phyloP scores from a whole-genome alignment of 345 rosid species.

The Garcia nutans region DNA sequence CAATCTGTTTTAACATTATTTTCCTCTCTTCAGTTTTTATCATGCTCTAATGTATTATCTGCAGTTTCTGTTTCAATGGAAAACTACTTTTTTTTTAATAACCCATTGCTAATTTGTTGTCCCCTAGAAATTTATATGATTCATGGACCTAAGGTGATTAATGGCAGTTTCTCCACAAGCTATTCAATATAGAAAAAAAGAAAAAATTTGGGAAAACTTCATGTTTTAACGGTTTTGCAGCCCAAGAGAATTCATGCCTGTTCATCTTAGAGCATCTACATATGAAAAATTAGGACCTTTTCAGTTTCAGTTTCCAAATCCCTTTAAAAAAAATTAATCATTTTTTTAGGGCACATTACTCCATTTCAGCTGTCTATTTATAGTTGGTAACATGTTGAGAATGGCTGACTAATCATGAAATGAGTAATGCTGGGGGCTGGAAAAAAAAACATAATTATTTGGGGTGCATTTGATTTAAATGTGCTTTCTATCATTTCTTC shows the following conservation, averaged over 20 bases:
- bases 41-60: too few relatives aligned
- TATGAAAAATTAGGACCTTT: neutral
- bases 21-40: too few relatives aligned
- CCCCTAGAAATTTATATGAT: neutral
- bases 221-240: neutral
- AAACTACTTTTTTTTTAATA: neutral
- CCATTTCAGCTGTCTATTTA: neutral
- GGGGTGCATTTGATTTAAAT: neutral
- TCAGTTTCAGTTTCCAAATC: neutral
- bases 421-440: neutral
- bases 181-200: too few relatives aligned
- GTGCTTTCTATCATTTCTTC: neutral
- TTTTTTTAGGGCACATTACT: neutral
- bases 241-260: neutral
- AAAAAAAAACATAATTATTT: neutral
- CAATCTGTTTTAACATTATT: too few relatives aligned
- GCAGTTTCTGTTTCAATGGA: slow-evolving; percentile 23
- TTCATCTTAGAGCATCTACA: neutral
- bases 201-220: neutral
- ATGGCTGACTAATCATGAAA: too few relatives aligned
- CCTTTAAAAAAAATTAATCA: neutral
- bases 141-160: neutral
- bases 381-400: neutral
- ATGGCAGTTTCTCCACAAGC: too few relatives aligned
- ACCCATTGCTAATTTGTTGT: neutral